phyloP scores from a whole-genome alignment of 2,329 filamentous ascomycete species.

The Plenodomus biglobosus region DNA sequence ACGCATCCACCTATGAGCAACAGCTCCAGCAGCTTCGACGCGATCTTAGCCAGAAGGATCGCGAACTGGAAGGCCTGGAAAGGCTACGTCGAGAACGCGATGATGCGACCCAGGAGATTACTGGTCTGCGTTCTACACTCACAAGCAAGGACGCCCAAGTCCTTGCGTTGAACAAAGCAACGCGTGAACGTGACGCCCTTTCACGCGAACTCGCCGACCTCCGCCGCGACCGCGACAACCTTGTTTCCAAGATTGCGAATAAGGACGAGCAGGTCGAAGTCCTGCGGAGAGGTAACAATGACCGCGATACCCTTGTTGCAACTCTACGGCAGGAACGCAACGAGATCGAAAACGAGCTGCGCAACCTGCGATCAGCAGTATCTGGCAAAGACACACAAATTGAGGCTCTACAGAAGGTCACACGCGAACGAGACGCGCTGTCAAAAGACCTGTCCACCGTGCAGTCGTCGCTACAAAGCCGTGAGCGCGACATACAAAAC shows the following conservation, averaged over 20 bases:
- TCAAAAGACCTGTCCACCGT: constrained; percentile 34
- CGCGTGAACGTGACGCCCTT: constrained; percentile 31
- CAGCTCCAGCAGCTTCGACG: constrained; percentile 37
- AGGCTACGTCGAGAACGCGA: constrained; percentile 36
- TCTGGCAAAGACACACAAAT: constrained; percentile 39
- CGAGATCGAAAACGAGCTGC: constrained; percentile 25
- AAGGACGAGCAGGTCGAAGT: constrained; percentile 37
- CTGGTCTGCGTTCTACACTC: constrained; percentile 31
- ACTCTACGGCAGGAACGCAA: constrained; percentile 34
- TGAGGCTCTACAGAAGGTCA: constrained; percentile 39
- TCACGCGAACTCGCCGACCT: constrained; percentile 34
- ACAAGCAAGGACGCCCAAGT: constrained; percentile 35
- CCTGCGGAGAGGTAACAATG: constrained; percentile 30
- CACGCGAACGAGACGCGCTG: constrained; percentile 37
- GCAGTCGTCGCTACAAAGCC: constrained; percentile 33
- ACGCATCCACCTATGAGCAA: constrained; percentile 33
- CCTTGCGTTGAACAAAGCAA: constrained; percentile 34
- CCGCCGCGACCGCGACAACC: constrained; percentile 35
- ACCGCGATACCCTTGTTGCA: constrained; percentile 33
- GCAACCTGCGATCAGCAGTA: constrained; percentile 28
- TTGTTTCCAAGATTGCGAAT: constrained; percentile 27
- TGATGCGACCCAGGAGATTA: constrained; percentile 37
- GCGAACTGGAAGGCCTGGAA: constrained; percentile 32
- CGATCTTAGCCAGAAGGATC: constrained; percentile 33
- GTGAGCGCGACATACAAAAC: constrained; percentile 35